Base-by-base conservation (phyloP, 2,329 filamentous ascomycete genomes). In the Rutstroemia sp. region DNA sequence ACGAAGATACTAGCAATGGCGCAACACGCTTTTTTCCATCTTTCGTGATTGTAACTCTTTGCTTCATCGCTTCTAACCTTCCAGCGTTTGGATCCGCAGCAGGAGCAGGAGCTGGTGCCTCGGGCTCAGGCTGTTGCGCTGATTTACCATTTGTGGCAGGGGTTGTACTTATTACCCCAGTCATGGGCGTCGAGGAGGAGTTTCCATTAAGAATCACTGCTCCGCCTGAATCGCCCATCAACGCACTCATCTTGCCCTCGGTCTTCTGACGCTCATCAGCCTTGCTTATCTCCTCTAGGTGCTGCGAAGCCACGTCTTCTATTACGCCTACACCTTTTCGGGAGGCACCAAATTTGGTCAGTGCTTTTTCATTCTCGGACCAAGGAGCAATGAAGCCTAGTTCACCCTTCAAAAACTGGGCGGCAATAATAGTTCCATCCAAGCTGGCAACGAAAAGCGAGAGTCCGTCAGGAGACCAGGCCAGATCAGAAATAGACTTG, bases 21-120 rank as follows among this genome's bases (percentile, higher is more conserved):
- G 91, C 89, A 55, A 99, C 92, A 54, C 94, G 83, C 74, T 99
- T 99, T 74, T 94, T 97, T 30, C 94, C 94, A 63, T 99, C 92
- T 70, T 96, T 97, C 0, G 90, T 95, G 58, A 96, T 86, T 0
- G 92, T 96, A 3, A 97, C 92, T 52, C 94, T 82, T 60, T 92
- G 89, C 72, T 97, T 97, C 61, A 97, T 73, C 60, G 81, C 80
- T 63, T 87, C 83, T 3, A 87, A 70, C 63, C 83, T 82, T 16
- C 75, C 78, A 57, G 76, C 74, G 61, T 80, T 81, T 10, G 78
- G 76, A 63, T 87, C 82, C 8, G 56, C 59, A 41, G 61, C 58
- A 30, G 61, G 65, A 41, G 61, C 38, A 52, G 60, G 54, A 41
- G 61, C 38, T 54, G 60, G 54, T 17, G 65, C 46, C 41, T 73